Conservation (phyloP, 2,329 filamentous ascomycete species). For the Leptographium wingfieldii region DNA sequence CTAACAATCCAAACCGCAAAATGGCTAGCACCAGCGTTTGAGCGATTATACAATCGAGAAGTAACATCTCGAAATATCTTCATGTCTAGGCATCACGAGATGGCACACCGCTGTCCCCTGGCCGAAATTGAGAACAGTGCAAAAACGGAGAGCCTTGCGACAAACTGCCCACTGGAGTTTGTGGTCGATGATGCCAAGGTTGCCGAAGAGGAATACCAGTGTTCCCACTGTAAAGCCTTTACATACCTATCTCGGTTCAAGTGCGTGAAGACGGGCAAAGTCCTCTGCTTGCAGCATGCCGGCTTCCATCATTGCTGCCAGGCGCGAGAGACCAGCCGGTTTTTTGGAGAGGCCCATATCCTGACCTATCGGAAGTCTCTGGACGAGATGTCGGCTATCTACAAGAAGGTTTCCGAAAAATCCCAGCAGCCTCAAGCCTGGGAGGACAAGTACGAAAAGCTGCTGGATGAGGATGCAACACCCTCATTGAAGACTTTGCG, state of each 20-base stretch:
- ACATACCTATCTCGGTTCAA: constrained; percentile 83
- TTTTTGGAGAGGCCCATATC: constrained; percentile 55
- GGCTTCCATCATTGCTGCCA: constrained; percentile 74
- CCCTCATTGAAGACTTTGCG: constrained; percentile 81
- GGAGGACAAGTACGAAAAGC: constrained; percentile 78
- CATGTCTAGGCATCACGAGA: constrained; percentile 38
- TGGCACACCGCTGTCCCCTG: constrained; percentile 41
- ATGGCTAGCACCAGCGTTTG: constrained; percentile 82
- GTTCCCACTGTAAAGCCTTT: constrained; percentile 82
- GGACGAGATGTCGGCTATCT: constrained; percentile 51
- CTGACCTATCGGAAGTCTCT: constrained; percentile 68
- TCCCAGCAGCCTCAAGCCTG: constrained; percentile 75
- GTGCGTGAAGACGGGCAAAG: constrained; percentile 69
- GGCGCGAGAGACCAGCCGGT: constrained; percentile 50
- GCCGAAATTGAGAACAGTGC: constrained; percentile 28
- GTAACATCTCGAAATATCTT: constrained; percentile 55
- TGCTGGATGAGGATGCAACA: constrained; percentile 70
- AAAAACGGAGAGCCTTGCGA: neutral
- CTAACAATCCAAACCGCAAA: constrained; percentile 79
- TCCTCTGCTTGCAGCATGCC: constrained; percentile 71
- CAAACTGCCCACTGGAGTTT: constrained; percentile 44
- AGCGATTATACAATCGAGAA: constrained; percentile 67
- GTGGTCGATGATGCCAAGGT: constrained; percentile 61
- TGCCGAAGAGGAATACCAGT: constrained; percentile 86
- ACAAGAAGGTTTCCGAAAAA: constrained; percentile 73